Evolutionary conservation across 208 protist genomes (phyloP).

Genomic region (Kentomonas sorsogonicus): DNA sequence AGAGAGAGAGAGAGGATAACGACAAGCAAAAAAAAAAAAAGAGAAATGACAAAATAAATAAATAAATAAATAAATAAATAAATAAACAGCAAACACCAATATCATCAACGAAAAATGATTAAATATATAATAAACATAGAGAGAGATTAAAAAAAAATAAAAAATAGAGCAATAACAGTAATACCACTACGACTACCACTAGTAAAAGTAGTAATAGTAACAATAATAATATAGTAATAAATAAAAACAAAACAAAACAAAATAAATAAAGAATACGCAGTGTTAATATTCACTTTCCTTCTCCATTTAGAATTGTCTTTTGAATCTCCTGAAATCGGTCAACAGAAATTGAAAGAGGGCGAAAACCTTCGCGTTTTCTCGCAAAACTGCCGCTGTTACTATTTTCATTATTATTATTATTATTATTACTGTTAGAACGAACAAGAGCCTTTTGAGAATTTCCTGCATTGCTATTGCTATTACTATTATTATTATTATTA

Average conservation of each 20-base stretch:
- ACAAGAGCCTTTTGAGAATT: too few species aligned
- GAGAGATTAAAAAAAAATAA: conserved; percentile 10
- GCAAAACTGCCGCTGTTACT: neutral
- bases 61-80: conserved; percentile 2
- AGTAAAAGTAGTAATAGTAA: conserved; percentile 7
- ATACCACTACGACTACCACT: too few species aligned
- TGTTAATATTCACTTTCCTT: neutral
- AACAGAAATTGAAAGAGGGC: neutral
- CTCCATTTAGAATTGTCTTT: neutral
- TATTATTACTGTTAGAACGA: too few species aligned
- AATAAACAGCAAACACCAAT: too few species aligned
- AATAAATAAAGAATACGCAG: neutral
- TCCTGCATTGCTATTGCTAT: too few species aligned
- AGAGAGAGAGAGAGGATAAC: too few species aligned
- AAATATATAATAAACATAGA: neutral
- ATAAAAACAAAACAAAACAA: conserved; percentile 5
- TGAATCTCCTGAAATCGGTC: neutral
- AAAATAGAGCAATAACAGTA: neutral
- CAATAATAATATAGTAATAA: neutral
- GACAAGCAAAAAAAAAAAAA: conserved; percentile 10
- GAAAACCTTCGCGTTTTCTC: neutral
- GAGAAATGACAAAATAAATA: neutral
- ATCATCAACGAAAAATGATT: neutral
- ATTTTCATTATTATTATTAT: conserved; percentile 3
- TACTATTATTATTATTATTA: conserved; percentile 3